Conservation (phyloP, 2,329 filamentous ascomycete species). For the Colletotrichum zoysiae region DNA sequence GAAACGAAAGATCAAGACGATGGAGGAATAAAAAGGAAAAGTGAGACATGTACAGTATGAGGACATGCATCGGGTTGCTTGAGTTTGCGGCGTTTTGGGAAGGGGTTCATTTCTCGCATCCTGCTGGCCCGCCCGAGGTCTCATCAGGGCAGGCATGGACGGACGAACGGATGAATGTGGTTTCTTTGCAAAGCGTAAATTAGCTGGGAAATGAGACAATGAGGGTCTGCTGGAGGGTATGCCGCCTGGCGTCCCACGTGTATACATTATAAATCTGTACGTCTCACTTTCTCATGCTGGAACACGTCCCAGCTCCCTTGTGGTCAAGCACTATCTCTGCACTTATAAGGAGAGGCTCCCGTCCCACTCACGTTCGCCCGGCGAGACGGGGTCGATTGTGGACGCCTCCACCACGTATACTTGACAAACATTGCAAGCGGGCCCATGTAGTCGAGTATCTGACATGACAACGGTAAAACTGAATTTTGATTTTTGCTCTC, state of each 20-base stretch:
- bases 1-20: background rate
- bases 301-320: background rate
- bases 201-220: constrained; percentile 1
- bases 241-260: background rate
- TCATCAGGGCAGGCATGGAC: background rate
- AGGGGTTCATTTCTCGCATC: background rate
- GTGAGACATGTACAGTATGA: constrained; percentile 4
- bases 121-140: background rate
- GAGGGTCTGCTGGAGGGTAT: background rate
- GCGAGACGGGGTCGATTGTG: background rate
- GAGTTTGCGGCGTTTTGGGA: constrained; percentile 5
- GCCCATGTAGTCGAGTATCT: background rate
- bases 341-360: background rate
- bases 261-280: constrained; percentile 1
- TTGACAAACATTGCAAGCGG: background rate
- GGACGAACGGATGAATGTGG: background rate
- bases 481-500: background rate
- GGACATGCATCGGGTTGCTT: constrained; percentile 2
- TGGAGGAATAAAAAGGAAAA: background rate
- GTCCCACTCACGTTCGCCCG: background rate
- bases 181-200: constrained; percentile 16
- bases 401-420: too few relatives aligned
- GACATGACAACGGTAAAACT: background rate
- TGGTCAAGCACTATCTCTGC: background rate
- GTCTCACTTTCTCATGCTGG: background rate